These are phyloP conservation scores for Garcia nutans DNA, from an alignment of 345 rosid species.

Conservation along the genomic window DNA sequence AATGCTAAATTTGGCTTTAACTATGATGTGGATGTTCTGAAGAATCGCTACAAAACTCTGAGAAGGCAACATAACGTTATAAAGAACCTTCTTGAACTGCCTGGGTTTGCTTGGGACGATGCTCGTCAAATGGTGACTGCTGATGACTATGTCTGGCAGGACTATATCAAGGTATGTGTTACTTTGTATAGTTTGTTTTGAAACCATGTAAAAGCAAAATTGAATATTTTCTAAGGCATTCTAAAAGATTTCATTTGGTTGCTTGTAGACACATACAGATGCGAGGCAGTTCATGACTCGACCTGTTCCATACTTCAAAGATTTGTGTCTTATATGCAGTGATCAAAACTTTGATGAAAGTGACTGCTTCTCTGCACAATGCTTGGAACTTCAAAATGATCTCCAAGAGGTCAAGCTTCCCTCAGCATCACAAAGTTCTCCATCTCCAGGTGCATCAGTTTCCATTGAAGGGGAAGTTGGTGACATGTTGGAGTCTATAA, in stretches of 20 bases:
- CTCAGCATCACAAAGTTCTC: conserved; percentile 29
- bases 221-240: neutral
- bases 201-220: neutral
- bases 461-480: conserved; percentile 48
- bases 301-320: conserved; percentile 72
- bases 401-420: conserved; percentile 31
- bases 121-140: conserved; percentile 82
- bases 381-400: conserved; percentile 48
- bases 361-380: conserved; percentile 51
- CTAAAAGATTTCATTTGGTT: conserved; percentile 8
- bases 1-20: conserved; percentile 64
- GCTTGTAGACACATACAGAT: conserved; percentile 62
- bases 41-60: conserved; percentile 79
- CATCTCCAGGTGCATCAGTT: conserved; percentile 33
- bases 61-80: conserved; percentile 67
- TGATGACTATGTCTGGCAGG: conserved; percentile 86
- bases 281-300: conserved; percentile 78
- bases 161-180: conserved; percentile 62
- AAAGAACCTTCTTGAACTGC: conserved; percentile 61
- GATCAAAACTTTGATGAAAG: conserved; percentile 40
- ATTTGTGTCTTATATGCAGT: conserved; percentile 60
- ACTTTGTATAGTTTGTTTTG: neutral
- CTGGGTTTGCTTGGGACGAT: conserved; percentile 84
- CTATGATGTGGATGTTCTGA: conserved; percentile 65
- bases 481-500: conserved; percentile 22